Base-by-base conservation (phyloP, 257 asterid genomes). In the Nicotiana sylvestris region DNA sequence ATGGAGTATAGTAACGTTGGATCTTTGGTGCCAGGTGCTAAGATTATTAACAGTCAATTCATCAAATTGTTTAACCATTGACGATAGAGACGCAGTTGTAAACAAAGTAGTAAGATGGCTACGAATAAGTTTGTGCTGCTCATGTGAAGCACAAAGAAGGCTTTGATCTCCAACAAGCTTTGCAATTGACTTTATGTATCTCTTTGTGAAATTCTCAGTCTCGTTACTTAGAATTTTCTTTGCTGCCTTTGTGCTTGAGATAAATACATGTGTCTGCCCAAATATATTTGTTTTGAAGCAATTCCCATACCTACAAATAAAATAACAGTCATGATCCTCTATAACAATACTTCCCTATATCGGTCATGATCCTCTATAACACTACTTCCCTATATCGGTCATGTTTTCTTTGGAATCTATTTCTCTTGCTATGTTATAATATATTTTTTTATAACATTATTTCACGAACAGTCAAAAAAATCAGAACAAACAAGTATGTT, bases 21-120 rank as follows among this genome's bases (percentile, higher is more conserved):
- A 72, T 6, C 27, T 72, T 1, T 72, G 2, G 3, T 72, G 37
- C 78, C 78, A 72, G 0, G 58, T 46, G 21, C 37, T 72, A 46
- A 72, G 79, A 46, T 25, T 46, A 72, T 46, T 25, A 46, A 72
- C 6, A 5, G 39, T 46, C 61, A 72, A 46, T 72, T 72, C 79
- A 72, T 72, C 79, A 72, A 72, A 72, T 72, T 46, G 25, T 46
- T 7, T 13, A 15, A 46, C 79, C 79, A 72, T 46, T 72, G 61
- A 21, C 4, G 79, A 72, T 25, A 72, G 79, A 25, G 37, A 46
- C 46, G 37, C 29, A 25, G 61, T 46, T 25, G 61, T 12, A 15
- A 72, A 72, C 21, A 72, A 72, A 46, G 0, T 12, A 72, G 25
- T 72, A 25, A 72, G 61, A 13, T 72, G 61, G 13, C 39, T 25